Percentiles rank a stretch among this genome's conserved stretches.
These are phyloP conservation scores for Draba incana DNA, from an alignment of 345 rosid species.

Conservation along the genomic window DNA sequence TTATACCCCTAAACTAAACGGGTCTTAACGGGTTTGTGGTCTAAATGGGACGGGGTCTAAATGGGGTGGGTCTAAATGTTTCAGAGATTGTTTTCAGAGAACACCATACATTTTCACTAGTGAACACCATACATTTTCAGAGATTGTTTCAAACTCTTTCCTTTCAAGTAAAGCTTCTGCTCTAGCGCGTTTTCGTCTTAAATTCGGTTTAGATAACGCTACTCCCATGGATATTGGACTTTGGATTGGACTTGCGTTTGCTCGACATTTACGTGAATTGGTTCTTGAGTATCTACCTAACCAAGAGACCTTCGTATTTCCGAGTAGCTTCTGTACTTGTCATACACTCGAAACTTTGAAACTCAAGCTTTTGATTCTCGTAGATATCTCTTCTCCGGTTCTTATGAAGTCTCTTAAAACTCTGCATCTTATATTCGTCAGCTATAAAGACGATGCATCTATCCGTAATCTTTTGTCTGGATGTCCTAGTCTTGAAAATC, in stretches of 20 bases:
- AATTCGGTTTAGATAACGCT: neutral
- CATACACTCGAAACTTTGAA: slow-evolving; percentile 18
- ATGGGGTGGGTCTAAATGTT: too few relatives aligned
- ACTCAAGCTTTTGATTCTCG: neutral
- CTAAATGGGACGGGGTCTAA: too few relatives aligned
- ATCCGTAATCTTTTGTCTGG: too few relatives aligned
- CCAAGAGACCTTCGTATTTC: neutral
- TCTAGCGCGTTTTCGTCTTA: neutral
- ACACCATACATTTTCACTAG: too few relatives aligned
- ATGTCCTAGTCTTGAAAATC: too few relatives aligned
- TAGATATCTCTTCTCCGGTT: neutral
- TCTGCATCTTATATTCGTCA: neutral
- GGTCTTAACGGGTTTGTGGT: too few relatives aligned
- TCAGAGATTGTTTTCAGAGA: too few relatives aligned
- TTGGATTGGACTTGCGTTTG: slow-evolving; percentile 13
- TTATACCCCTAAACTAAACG: too few relatives aligned
- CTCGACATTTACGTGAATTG: slow-evolving; percentile 14
- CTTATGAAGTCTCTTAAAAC: neutral
- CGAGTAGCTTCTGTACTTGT: slow-evolving; percentile 6
- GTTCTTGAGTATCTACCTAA: too few relatives aligned
- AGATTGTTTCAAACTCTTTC: neutral
- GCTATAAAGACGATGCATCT: neutral
- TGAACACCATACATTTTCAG: neutral
- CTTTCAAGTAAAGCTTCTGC: neutral
- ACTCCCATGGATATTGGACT: slow-evolving; percentile 4